These are phyloP conservation scores for Fusarium drepaniforme DNA, from an alignment of 2,329 filamentous ascomycete genomes.

Conservation along the genomic window DNA sequence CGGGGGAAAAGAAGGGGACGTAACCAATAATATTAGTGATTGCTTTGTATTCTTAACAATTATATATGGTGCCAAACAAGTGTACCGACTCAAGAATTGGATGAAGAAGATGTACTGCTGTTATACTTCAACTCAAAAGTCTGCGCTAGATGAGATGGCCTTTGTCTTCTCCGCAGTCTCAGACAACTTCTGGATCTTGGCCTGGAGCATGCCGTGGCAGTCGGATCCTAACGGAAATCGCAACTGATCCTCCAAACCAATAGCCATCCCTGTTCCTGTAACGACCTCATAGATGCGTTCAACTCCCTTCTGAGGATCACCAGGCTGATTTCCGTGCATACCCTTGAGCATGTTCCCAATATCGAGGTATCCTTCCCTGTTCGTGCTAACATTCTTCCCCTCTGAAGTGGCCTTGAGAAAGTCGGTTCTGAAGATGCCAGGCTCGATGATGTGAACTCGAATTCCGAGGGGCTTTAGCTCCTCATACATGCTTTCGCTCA, in stretches of 20 bases:
- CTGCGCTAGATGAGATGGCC: neutral
- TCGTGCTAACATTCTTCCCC: neutral
- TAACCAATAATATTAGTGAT: neutral
- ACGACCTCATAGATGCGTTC: neutral
- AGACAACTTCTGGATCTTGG: neutral
- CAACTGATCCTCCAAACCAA: neutral
- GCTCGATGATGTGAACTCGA: neutral
- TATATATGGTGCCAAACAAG: neutral
- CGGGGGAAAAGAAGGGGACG: neutral
- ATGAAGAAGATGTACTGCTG: neutral
- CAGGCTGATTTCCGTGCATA: neutral
- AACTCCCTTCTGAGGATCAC: neutral
- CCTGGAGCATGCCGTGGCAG: neutral
- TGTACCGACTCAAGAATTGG: neutral
- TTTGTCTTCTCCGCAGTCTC: neutral
- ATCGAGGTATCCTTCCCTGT: neutral
- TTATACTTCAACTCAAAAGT: neutral
- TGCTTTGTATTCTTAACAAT: neutral
- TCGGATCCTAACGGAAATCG: neutral
- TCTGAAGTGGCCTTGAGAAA: neutral
- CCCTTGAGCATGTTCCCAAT: neutral
- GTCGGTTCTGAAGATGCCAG: neutral
- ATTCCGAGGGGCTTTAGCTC: neutral
- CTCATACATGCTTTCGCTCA: neutral
- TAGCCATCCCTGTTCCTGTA: neutral